Conservation (phyloP, 169 alveolate species). For the Eimeria tenella region DNA sequence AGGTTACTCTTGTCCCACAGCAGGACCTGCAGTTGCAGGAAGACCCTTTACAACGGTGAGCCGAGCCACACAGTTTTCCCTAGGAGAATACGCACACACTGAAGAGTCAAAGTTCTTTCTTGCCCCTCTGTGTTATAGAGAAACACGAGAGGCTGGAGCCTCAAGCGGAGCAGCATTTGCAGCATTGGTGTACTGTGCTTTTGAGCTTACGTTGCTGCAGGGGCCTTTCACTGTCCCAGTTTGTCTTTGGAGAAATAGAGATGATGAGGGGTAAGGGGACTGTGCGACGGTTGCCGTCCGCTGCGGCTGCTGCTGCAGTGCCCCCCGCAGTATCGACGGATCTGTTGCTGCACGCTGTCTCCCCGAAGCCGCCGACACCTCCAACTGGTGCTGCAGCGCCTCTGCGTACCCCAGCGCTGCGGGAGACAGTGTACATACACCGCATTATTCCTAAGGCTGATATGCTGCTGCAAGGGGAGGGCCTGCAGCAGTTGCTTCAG, state of each 20-base stretch:
- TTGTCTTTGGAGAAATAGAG: not conserved
- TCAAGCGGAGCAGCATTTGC: not conserved
- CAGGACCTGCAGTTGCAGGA: constrained; percentile 46
- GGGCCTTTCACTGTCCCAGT: constrained; percentile 34
- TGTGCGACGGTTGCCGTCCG: constrained; percentile 61
- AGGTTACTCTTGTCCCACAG: constrained; percentile 15
- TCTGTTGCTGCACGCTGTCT: constrained; percentile 45
- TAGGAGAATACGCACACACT: not conserved
- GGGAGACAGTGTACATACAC: constrained; percentile 58
- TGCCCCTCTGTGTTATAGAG: not conserved
- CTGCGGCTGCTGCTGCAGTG: constrained; percentile 62
- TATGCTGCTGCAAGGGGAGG: constrained; percentile 18
- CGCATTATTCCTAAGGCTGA: constrained; percentile 41
- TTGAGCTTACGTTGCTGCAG: not conserved
- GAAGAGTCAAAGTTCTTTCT: not conserved
- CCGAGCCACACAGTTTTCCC: not conserved
- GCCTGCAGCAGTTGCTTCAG: constrained; percentile 60
- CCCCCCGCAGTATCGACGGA: constrained; percentile 61
- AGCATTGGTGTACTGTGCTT: not conserved
- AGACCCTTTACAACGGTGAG: constrained; percentile 40
- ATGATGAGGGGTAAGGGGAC: not conserved
- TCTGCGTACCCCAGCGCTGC: constrained; percentile 19
- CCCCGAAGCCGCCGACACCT: constrained; percentile 53
- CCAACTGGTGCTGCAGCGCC: constrained; percentile 54
- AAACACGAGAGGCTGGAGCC: not conserved